Evolutionary conservation across 2,329 filamentous ascomycete genomes (phyloP).

Genomic region (Fusarium pininemorale): DNA sequence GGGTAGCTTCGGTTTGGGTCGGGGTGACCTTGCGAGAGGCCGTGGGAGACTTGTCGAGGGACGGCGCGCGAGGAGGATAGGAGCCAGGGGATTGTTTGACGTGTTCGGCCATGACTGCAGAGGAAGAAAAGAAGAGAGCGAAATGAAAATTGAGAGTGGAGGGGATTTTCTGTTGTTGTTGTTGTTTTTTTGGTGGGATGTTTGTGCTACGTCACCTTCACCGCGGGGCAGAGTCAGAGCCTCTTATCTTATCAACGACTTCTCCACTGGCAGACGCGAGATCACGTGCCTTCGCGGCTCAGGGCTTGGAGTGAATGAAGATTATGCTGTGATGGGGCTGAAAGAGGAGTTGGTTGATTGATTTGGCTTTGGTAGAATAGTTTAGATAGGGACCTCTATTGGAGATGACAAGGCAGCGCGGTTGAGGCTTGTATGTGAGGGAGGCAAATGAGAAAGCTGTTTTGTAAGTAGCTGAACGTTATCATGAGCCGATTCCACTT

Average conservation of each 20-base stretch:
- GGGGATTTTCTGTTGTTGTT: not conserved
- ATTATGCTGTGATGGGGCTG: rapidly evolving
- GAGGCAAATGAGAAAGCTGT: not conserved
- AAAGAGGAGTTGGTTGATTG: rapidly evolving
- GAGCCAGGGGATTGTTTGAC: rapidly evolving
- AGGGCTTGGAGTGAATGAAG: not conserved
- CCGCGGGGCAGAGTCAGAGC: not conserved
- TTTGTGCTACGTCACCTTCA: not conserved
- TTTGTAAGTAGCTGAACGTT: too few relatives aligned
- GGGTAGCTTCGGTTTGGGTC: not conserved
- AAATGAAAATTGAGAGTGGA: not conserved
- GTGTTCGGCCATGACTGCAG: not conserved
- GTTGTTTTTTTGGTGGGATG: not conserved
- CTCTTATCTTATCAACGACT: rapidly evolving
- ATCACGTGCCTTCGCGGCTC: not conserved
- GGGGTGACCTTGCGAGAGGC: not conserved
- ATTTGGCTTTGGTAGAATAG: rapidly evolving
- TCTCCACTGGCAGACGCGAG: not conserved
- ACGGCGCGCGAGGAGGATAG: not conserved
- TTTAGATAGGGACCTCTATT: rapidly evolving
- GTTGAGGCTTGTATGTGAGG: rapidly evolving
- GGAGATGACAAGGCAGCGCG: rapidly evolving
- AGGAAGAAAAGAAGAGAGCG: not conserved
- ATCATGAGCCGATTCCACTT: too few relatives aligned
- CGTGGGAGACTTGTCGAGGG: rapidly evolving